phyloP scores from a whole-genome alignment of 2,329 filamentous ascomycete genomes.

The Claviceps purpurea region DNA sequence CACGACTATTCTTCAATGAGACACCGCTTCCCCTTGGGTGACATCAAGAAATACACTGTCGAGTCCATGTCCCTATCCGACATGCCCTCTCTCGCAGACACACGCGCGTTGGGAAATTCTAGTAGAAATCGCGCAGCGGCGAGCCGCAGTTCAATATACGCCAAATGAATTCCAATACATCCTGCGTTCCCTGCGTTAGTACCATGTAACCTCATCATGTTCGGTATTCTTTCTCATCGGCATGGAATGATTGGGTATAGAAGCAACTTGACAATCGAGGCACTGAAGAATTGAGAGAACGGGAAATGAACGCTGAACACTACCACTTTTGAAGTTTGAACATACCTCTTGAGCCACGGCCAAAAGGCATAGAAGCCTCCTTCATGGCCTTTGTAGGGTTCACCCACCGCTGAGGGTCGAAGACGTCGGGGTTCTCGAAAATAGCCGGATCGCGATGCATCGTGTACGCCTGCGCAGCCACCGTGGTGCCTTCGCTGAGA shows the following conservation, averaged over 20 bases:
- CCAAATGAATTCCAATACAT: slow-evolving; percentile 45
- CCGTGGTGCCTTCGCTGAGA: slow-evolving; percentile 24
- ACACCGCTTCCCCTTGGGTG: slow-evolving; percentile 19
- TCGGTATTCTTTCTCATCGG: too few species aligned
- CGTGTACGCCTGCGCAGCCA: slow-evolving; percentile 31
- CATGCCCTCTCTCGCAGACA: slow-evolving; percentile 21
- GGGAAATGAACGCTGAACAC: too few species aligned
- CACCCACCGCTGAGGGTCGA: slow-evolving; percentile 9
- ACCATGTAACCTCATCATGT: too few species aligned
- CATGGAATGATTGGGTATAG: too few species aligned
- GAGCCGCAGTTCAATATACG: slow-evolving; percentile 40
- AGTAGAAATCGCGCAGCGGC: slow-evolving; percentile 38
- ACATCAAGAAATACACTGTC: slow-evolving; percentile 19
- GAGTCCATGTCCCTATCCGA: slow-evolving; percentile 23
- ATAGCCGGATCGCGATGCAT: slow-evolving; percentile 29
- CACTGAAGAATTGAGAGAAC: too few species aligned
- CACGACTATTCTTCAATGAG: slow-evolving; percentile 11
- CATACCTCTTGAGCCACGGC: slow-evolving; percentile 33
- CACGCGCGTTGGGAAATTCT: slow-evolving; percentile 24
- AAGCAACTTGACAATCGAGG: too few species aligned
- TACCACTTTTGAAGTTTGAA: background rate
- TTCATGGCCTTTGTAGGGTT: slow-evolving; percentile 26
- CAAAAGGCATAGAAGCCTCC: slow-evolving; percentile 37
- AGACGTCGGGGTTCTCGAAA: slow-evolving; percentile 24
- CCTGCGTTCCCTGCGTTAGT: slow-evolving; percentile 10